Base-by-base conservation (phyloP, 371 early-diverging fungal species). In the Lichtheimia ornata region DNA sequence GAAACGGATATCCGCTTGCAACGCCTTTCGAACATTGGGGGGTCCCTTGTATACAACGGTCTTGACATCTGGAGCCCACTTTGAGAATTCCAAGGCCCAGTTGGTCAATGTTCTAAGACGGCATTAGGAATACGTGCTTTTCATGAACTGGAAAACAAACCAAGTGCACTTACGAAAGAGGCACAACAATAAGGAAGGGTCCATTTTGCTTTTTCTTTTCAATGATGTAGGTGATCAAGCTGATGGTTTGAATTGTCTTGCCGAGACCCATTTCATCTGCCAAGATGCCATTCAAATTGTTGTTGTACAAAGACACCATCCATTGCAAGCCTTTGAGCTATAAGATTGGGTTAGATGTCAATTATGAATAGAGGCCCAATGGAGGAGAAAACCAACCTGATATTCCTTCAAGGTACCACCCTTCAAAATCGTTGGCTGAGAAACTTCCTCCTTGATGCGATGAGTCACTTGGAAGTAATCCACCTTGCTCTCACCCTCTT, bases 241-340 rank as follows among this genome's bases (percentile, higher is more conserved):
- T 94, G 49, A 99, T 96, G 9, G 99, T 97, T 72, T 99, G 99
- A 60, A 99, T 93, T 2, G 97, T 96, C 79, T 97, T 96, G 43
- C 96, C 97, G 20, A 97, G 77, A 49, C 97, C 96, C 99, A 99
- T 99, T 79, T 99, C 99, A 76, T 99, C 99, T 3, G 99, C 98
- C 63, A 99, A 70, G 57, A 99, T 99, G 41, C 99, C 99, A 70
- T 96, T 96, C 62, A 96, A 77, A 41, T 91, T 82, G 68, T 97
- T 98, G 71, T 97, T 96, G 81, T 97, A 98, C 40, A 99, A 77
- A 9, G 96, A 95, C 7, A 95, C 88, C 91, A 99, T 95, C 99
- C 99, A 99, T 79, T 99, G 92, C 2, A 99, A 81, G 50, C 99
- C 99, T 69, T 94, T 95, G 67, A 98, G 58, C 75, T 69, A 52